Evolutionary conservation across 2,329 filamentous ascomycete species (phyloP).

Genomic region (Fusarium brevicatenulatum): DNA sequence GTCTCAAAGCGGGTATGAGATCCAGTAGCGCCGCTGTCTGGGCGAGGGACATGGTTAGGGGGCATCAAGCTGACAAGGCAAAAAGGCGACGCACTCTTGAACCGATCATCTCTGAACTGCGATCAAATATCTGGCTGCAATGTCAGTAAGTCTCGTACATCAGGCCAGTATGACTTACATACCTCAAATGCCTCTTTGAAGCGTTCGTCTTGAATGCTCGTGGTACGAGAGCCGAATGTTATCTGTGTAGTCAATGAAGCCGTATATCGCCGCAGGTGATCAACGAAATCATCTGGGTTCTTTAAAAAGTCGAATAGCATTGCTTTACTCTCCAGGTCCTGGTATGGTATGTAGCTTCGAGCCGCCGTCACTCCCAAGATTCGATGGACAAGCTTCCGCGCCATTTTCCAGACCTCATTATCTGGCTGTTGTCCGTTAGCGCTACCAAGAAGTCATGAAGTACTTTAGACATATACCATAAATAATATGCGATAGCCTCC

Average conservation of each 20-base stretch:
- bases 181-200: background rate
- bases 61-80: no score
- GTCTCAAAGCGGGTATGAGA: background rate
- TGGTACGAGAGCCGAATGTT: background rate
- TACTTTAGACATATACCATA: background rate
- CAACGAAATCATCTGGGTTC: background rate
- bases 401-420: background rate
- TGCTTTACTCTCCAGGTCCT: background rate
- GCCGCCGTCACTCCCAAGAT: background rate
- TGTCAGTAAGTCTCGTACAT: accelerated
- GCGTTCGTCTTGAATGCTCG: background rate
- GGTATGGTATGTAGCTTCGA: background rate
- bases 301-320: background rate
- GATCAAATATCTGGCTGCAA: accelerated
- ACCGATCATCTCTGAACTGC: background rate
- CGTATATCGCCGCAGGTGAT: background rate
- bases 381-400: background rate
- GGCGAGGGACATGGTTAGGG: background rate
- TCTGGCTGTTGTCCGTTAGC: background rate
- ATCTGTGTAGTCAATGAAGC: background rate
- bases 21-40: background rate
- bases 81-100: background rate
- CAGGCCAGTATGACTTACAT: accelerated
- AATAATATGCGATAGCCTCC: background rate
- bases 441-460: no score